phyloP scores from a whole-genome alignment of 768 basidiomycete species.

The Tricholoma bakamatsutake region DNA sequence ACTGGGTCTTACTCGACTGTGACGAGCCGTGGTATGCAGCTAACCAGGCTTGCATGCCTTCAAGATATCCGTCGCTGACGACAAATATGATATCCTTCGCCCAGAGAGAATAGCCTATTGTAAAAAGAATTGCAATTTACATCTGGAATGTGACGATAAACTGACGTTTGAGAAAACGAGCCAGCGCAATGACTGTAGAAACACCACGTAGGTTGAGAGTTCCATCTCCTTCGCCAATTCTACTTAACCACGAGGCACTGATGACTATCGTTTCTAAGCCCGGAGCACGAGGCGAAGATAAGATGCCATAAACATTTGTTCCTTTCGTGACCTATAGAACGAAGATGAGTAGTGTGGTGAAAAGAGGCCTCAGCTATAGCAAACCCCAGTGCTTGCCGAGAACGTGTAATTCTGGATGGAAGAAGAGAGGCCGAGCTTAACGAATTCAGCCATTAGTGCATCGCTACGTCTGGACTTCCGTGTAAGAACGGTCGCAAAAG shows the following conservation, averaged over 20 bases:
- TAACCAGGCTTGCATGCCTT: conserved; percentile 93
- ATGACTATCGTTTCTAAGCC: conserved; percentile 91
- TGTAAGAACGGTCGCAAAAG: conserved; percentile 2
- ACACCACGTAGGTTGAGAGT: conserved; percentile 81
- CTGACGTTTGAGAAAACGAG: conserved; percentile 76
- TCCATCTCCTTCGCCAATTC: conserved; percentile 48
- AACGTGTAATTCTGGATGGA: conserved; percentile 68
- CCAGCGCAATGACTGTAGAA: conserved; percentile 80
- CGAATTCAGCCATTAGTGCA: conserved; percentile 59
- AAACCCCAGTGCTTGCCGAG: conserved; percentile 43
- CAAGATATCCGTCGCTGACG: conserved; percentile 80
- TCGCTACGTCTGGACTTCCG: conserved; percentile 50
- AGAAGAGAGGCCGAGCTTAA: conserved; percentile 66
- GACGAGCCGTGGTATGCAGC: conserved; percentile 69
- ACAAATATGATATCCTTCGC: conserved; percentile 92
- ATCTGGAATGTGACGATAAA: background rate
- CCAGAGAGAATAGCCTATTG: conserved; percentile 81
- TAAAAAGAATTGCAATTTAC: conserved; percentile 1
- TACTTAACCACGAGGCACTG: conserved; percentile 85
- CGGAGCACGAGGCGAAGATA: conserved; percentile 84
- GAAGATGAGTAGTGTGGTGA: conserved; percentile 2
- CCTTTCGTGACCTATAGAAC: conserved; percentile 48
- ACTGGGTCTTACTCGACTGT: conserved; percentile 49
- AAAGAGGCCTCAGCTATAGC: conserved; percentile 15
- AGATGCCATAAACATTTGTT: conserved; percentile 76